Percentiles rank a stretch among this genome's conserved stretches.
phyloP scores from a whole-genome alignment of 2,329 filamentous ascomycete species.

The Botrytis sinoallii region DNA sequence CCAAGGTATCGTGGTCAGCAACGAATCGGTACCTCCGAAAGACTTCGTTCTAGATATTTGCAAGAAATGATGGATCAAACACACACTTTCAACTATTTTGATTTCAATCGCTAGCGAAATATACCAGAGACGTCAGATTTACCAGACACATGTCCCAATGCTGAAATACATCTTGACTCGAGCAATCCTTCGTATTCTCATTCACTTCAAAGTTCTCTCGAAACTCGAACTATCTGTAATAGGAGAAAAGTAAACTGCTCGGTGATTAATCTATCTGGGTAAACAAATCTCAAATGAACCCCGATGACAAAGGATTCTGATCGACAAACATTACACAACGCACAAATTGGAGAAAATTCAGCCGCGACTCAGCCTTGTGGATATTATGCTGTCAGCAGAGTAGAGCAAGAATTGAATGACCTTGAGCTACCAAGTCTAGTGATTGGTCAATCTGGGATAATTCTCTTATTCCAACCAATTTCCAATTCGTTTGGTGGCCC shows the following conservation, averaged over 20 bases:
- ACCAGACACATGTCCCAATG: background rate
- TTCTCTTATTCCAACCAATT: background rate
- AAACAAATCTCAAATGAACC: background rate
- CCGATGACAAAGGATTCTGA: background rate
- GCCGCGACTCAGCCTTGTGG: background rate
- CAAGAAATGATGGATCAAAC: too few relatives aligned
- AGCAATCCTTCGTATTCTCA: background rate
- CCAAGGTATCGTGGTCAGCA: background rate
- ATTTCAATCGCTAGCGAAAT: fast-evolving
- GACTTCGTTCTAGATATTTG: background rate
- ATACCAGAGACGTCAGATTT: background rate
- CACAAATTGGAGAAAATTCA: background rate
- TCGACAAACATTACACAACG: background rate
- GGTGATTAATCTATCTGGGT: background rate
- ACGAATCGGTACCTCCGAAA: background rate
- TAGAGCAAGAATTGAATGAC: background rate
- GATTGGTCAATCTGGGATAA: background rate
- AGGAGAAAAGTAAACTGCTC: background rate
- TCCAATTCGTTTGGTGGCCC: background rate
- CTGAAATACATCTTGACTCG: background rate
- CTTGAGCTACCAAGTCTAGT: background rate
- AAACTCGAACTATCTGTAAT: background rate
- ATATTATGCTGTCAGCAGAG: background rate
- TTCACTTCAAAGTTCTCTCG: background rate
- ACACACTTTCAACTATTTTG: background rate